Evolutionary conservation across 1,139 yeast species (phyloP).

Genomic region (Yamadazyma dendronema): DNA sequence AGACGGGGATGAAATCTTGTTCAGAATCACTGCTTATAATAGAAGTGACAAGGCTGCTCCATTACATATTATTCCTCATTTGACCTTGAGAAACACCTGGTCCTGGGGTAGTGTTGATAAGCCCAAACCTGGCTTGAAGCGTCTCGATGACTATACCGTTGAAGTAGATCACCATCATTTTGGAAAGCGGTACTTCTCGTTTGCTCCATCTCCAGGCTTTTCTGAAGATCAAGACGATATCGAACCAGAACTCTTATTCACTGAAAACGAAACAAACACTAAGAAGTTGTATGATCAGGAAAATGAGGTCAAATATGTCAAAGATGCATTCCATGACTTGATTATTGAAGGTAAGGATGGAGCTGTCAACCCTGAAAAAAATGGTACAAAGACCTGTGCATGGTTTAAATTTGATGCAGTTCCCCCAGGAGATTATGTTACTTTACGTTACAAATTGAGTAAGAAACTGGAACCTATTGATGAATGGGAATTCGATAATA

Average conservation of each 20-base stretch:
- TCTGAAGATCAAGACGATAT: conserved; percentile 60
- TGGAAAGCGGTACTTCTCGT: conserved; percentile 68
- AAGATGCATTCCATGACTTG: conserved; percentile 90
- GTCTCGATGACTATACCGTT: conserved; percentile 46
- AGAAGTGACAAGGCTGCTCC: conserved; percentile 85
- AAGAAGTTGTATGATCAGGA: conserved; percentile 62
- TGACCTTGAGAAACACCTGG: conserved; percentile 91
- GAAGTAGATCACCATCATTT: conserved; percentile 68
- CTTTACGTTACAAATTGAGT: conserved; percentile 77
- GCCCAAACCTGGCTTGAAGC: conserved; percentile 52
- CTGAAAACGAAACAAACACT: conserved; percentile 87
- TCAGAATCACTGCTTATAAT: conserved; percentile 88
- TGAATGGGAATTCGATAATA: conserved; percentile 72
- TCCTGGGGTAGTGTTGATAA: conserved; percentile 72
- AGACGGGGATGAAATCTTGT: conserved; percentile 82
- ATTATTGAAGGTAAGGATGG: conserved; percentile 59
- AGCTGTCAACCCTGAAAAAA: conserved; percentile 65
- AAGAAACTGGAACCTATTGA: conserved; percentile 53
- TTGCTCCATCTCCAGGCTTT: conserved; percentile 89
- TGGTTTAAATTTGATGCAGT: conserved; percentile 81
- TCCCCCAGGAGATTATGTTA: conserved; percentile 87
- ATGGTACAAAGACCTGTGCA: conserved; percentile 67
- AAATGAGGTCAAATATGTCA: conserved; percentile 59
- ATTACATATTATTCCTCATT: conserved; percentile 81
- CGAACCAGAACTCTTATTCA: conserved; percentile 73